A percentile compares a stretch with the other conserved stretches of the same genome.
Conservation (phyloP, 176 grass and related monocot genomes). For the Raddia guianensis region DNA sequence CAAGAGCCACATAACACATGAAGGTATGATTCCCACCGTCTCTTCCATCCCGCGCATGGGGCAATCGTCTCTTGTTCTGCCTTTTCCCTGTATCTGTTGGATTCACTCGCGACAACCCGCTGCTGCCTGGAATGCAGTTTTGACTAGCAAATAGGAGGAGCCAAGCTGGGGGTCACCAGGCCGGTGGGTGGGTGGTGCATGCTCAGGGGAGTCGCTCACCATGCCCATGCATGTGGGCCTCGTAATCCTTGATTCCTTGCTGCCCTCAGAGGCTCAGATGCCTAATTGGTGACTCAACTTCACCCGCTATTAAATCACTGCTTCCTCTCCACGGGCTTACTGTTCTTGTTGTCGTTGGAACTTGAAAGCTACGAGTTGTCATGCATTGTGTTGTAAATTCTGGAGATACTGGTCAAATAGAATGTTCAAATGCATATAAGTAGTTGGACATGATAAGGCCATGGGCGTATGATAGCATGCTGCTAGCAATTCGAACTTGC, state of each 20-base stretch:
- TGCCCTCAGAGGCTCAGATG: background rate
- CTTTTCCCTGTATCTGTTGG: conserved; percentile 34
- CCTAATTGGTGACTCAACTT: background rate
- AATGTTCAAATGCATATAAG: background rate
- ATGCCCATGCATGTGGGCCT: background rate
- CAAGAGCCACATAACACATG: background rate
- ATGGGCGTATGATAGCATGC: background rate
- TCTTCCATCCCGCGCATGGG: conserved; percentile 12
- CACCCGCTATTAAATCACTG: background rate
- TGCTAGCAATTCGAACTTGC: background rate
- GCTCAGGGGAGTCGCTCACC: background rate
- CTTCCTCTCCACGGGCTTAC: background rate
- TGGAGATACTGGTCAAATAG: background rate
- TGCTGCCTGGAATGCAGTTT: conserved; percentile 31
- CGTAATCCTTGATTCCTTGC: background rate
- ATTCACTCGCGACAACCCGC: conserved; percentile 33
- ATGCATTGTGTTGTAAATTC: background rate
- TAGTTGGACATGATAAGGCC: background rate
- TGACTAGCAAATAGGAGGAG: conserved; percentile 34
- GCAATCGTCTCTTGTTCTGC: background rate
- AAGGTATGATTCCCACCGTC: background rate
- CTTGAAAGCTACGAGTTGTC: background rate
- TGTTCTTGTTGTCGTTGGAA: background rate
- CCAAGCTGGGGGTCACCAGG: background rate
- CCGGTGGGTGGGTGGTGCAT: background rate